These are phyloP conservation scores for Pseudisothecium myosuroides DNA, from an alignment of 225 moss, liverwort and hornwort genomes.

Conservation along the genomic window DNA sequence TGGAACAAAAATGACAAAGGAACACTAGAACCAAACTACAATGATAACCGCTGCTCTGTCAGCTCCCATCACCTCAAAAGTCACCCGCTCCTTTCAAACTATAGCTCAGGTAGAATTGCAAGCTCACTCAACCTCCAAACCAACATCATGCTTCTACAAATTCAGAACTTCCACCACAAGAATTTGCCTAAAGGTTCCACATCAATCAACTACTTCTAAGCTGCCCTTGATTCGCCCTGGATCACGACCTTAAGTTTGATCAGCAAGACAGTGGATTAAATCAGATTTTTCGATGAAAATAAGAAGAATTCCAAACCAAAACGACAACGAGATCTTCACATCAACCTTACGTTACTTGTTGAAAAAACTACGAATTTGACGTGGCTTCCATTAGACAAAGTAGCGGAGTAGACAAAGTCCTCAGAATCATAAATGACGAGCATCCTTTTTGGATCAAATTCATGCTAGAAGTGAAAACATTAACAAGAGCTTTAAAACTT, in stretches of 20 bases:
- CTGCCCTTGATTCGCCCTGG: neutral
- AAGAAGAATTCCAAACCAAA: neutral
- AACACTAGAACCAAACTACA: neutral
- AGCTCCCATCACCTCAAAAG: neutral
- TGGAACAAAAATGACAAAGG: neutral
- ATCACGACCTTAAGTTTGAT: neutral
- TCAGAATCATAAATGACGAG: neutral
- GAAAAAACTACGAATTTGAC: neutral
- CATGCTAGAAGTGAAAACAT: neutral
- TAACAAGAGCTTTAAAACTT: neutral
- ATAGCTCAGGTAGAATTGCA: neutral
- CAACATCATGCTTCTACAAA: neutral
- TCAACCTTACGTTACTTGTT: neutral
- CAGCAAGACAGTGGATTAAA: neutral
- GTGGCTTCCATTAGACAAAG: neutral
- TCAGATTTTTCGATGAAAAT: neutral
- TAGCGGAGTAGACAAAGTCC: neutral
- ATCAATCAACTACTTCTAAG: neutral
- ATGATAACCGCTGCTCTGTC: neutral
- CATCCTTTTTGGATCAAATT: neutral
- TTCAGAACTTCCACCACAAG: neutral
- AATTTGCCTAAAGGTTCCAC: neutral
- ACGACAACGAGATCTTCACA: neutral
- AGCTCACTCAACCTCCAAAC: neutral
- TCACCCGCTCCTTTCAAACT: neutral